Evolutionary conservation across 2,329 filamentous ascomycete species (phyloP), one percentile per base, ranked within the genome.

Genomic region (Aspergillus aculeatinus): DNA sequence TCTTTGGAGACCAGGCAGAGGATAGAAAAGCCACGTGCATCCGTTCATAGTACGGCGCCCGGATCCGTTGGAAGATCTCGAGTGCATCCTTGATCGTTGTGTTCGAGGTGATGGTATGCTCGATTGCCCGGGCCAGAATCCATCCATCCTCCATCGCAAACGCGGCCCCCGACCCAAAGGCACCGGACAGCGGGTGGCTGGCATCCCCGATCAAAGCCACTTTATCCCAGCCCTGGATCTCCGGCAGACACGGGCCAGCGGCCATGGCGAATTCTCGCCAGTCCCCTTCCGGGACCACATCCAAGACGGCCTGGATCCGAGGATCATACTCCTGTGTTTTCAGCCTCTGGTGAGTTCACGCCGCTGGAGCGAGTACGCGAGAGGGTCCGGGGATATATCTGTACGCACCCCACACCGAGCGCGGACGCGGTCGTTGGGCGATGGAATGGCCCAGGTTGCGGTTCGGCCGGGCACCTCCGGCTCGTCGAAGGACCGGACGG

Each of bases 61-160:
- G 33, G 33, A 35, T 35, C 0, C 14, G 23, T 19, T 59, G 51
- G 21, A 59, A 59, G 7, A 59, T 51, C 14, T 25, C 47, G 27
- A 59, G n/a, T 4, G 51, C 51, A 19, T 54, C 35, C 5, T 10
- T 33, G 2, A 55, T 19, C 7, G 7, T 14, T 0, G 11, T 23
- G 12, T 6, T 16, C 4, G 47, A 35, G 14, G 25, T 33, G 5
- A 31, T 44, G 2, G 12, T 35, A 19, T 31, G 5, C 33, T 55
- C 57, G 12, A 59, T 25, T 4, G 57, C 57, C 11, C 51, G n/a
- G 4, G 57, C 57, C 6, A 59, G 51, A 27, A 59, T 55, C 57
- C 57, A 59, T 5, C 51, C 57, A 51, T 59, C 57, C 21, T 59
- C 57, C 57, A 59, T 59, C 1, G 57, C 51, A 14, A 59, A 59